Evolutionary conservation across 371 early-diverging fungal genomes (phyloP), one percentile per base, ranked within the genome.

Genomic region (Rhizomucor pusillus): DNA sequence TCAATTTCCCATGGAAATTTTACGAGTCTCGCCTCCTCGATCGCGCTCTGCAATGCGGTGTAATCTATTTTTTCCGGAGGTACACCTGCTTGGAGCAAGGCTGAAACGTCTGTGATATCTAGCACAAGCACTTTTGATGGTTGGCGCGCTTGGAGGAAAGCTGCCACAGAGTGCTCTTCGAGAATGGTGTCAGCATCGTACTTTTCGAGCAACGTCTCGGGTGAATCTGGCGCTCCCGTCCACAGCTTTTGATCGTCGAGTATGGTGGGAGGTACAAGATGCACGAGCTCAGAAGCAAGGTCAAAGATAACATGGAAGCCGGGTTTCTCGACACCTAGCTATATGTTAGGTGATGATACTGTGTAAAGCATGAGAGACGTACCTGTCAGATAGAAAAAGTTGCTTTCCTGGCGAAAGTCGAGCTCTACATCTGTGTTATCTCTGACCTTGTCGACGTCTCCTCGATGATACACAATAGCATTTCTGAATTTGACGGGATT

Each of bases 321-420:
- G 3, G 77, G 63, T 14, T 72, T 63, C 16, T 71, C 76, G 6
- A 81, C 78, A 37, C 74, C 67, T 67, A 29, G 7, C 3, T 29
- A 7, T 3, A 29, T 29, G 29, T 5, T 18, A 13, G 12, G 29
- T 22, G 46, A 2, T 10, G 12, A 46, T 6, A 20, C 13, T 25
- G 12, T 9, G 24, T 1, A 25, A 11, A 25, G 20, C 20, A 46
- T 46, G 16, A 41, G 41, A 35, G 10, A 7, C 20, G 49, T 60
- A 63, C 81, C 81, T 2, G 81, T 71, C 11, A 81, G 62, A 58
- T 81, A 84, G 47, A 69, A 67, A 50, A 84, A 84, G 62, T 77
- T 68, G 52, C 76, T 75, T 57, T 81, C 80, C 51, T 84, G 80
- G 12, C 79, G 71, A 50, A 79, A 81, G 36, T 71, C 71, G 7